Conservation (phyloP, 495 filamentous ascomycete species). For the Penicillium bialowiezense region DNA sequence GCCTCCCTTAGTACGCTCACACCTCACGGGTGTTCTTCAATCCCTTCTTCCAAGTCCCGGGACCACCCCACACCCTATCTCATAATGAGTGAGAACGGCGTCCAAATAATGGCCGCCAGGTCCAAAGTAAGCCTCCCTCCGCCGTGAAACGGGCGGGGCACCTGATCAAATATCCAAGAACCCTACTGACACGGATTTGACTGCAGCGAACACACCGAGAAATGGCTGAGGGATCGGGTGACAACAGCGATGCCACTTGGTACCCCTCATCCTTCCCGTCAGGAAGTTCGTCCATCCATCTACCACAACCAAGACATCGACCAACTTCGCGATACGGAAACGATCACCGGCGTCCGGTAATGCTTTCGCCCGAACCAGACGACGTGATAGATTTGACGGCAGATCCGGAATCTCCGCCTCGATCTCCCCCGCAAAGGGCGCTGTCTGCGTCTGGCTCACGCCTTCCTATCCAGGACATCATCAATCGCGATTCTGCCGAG, state of each 20-base stretch:
- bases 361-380: slow-evolving; percentile 13
- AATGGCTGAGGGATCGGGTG: slow-evolving; percentile 31
- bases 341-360: slow-evolving; percentile 49
- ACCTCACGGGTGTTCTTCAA: background rate
- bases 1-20: background rate
- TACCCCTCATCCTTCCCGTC: slow-evolving; percentile 21
- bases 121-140: slow-evolving; percentile 34
- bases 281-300: slow-evolving; percentile 12
- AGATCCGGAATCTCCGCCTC: slow-evolving; percentile 39
- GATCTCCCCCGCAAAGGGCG: background rate
- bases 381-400: slow-evolving; percentile 56
- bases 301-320: slow-evolving; percentile 21
- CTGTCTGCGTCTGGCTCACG: too few species aligned
- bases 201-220: slow-evolving; percentile 37
- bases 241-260: slow-evolving; percentile 17
- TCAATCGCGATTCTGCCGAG: slow-evolving; percentile 1
- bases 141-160: slow-evolving; percentile 23
- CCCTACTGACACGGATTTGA: slow-evolving; percentile 6
- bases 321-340: slow-evolving; percentile 45
- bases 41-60: background rate
- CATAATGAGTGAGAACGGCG: slow-evolving; percentile 39
- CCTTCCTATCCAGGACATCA: slow-evolving; percentile 16
- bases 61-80: background rate
- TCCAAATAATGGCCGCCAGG: slow-evolving; percentile 40
- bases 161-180: slow-evolving; percentile 9